Conservation (phyloP, 768 basidiomycete species). For the Fomitopsis serialis region DNA sequence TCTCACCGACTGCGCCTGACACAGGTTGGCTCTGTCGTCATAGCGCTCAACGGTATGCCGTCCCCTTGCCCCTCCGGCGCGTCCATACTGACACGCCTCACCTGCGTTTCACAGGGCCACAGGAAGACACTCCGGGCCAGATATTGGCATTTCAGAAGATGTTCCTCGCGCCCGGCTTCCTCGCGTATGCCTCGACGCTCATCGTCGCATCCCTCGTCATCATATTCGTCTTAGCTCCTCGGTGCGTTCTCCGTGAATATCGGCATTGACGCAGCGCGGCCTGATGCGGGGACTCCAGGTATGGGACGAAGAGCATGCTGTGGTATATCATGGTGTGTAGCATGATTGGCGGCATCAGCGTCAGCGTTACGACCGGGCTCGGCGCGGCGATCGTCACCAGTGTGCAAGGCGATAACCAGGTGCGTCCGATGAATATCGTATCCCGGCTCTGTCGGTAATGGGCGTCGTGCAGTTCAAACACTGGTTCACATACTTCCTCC, state of each 20-base stretch:
- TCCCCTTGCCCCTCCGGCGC: background rate
- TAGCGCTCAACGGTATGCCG: constrained; percentile 74
- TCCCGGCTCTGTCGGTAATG: background rate
- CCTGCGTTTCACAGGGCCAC: constrained; percentile 42
- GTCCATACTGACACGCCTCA: background rate
- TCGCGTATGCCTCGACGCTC: constrained; percentile 61
- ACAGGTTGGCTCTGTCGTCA: constrained; percentile 81
- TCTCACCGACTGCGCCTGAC: constrained; percentile 2
- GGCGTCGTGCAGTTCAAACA: constrained; percentile 61
- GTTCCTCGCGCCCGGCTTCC: constrained; percentile 81
- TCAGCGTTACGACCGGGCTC: constrained; percentile 91
- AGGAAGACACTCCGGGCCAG: constrained; percentile 63
- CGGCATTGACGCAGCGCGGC: background rate
- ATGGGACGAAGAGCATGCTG: constrained; percentile 90
- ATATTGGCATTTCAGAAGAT: constrained; percentile 70
- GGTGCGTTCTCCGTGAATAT: constrained; percentile 34
- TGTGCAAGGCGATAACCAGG: constrained; percentile 74
- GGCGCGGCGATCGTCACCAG: constrained; percentile 87
- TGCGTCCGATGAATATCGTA: constrained; percentile 21
- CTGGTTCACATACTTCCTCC: constrained; percentile 88
- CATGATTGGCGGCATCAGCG: constrained; percentile 93
- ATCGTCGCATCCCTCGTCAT: constrained; percentile 64
- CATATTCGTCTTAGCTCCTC: constrained; percentile 79
- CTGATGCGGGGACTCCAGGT: constrained; percentile 32
- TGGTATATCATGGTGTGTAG: constrained; percentile 95